Evolutionary conservation across 305 asterid species (phyloP).

Genomic region (Nicotiana rustica): DNA sequence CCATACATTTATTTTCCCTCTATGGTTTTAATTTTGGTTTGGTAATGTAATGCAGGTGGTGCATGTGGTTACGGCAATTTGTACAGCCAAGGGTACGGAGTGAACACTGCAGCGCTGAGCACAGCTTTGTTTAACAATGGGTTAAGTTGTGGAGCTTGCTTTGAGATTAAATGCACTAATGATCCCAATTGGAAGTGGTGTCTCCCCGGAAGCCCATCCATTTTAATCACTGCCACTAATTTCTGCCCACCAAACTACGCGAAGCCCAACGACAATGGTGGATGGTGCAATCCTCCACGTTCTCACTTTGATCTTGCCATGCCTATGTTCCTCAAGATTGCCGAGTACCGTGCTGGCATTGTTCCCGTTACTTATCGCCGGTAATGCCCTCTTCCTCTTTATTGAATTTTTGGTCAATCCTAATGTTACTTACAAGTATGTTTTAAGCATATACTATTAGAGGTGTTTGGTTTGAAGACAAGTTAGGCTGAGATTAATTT

Average conservation of each 20-base stretch:
- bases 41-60: conserved; percentile 53
- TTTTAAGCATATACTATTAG: too few species aligned
- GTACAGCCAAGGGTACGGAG: conserved; percentile 81
- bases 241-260: conserved; percentile 86
- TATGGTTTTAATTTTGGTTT: background rate
- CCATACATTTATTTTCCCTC: background rate
- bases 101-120: conserved; percentile 73
- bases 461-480: too few species aligned
- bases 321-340: conserved; percentile 86
- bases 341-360: conserved; percentile 81
- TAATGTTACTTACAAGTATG: too few species aligned
- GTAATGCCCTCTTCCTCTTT: conserved; percentile 36
- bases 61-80: conserved; percentile 83
- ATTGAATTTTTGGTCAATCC: background rate
- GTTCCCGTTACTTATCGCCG: conserved; percentile 80
- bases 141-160: conserved; percentile 79
- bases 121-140: conserved; percentile 80
- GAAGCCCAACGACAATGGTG: conserved; percentile 72
- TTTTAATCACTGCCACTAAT: conserved; percentile 72
- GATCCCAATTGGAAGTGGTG: conserved; percentile 66
- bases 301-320: conserved; percentile 78
- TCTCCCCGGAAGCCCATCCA: conserved; percentile 76
- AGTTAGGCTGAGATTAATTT: too few species aligned
- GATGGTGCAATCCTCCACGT: conserved; percentile 95
- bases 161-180: conserved; percentile 64